Percentiles rank a stretch among this genome's conserved stretches.
Conservation (phyloP, 352 stramenopile species). For the Pythium angustatum region DNA sequence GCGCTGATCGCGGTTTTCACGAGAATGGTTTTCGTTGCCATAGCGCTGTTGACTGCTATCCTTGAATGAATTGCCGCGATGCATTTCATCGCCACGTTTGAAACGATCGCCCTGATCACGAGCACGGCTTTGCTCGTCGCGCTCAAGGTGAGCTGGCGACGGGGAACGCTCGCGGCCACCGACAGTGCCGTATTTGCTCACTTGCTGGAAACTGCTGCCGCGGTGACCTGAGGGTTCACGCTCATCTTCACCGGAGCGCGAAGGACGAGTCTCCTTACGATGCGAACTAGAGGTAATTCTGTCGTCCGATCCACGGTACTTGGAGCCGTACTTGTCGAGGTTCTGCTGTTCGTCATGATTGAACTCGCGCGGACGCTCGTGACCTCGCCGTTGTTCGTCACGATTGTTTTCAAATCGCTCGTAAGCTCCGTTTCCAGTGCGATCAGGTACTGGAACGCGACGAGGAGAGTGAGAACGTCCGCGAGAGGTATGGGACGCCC, state of each 20-base stretch:
- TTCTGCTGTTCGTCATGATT: neutral
- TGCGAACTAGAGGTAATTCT: no score
- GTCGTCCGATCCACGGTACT: neutral
- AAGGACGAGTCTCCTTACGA: conserved; percentile 3
- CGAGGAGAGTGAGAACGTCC: conserved; percentile 13
- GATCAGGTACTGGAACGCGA: neutral
- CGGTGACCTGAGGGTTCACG: neutral
- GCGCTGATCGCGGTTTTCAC: neutral
- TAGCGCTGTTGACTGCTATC: neutral
- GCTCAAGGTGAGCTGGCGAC: conserved; percentile 7
- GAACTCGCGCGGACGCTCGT: neutral
- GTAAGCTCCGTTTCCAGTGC: neutral
- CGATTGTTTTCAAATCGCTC: neutral
- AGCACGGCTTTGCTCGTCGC: neutral
- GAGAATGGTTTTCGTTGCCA: conserved; percentile 8
- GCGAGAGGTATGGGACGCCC: neutral
- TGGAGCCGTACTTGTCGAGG: neutral
- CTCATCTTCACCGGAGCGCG: neutral
- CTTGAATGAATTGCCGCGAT: neutral
- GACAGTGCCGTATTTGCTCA: conserved; percentile 25
- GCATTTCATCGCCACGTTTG: neutral
- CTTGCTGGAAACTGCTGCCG: neutral
- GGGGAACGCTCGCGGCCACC: conserved; percentile 1
- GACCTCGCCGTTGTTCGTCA: neutral
- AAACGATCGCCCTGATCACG: neutral